phyloP scores from a whole-genome alignment of 169 alveolate species.

The Plasmodium vivax region DNA sequence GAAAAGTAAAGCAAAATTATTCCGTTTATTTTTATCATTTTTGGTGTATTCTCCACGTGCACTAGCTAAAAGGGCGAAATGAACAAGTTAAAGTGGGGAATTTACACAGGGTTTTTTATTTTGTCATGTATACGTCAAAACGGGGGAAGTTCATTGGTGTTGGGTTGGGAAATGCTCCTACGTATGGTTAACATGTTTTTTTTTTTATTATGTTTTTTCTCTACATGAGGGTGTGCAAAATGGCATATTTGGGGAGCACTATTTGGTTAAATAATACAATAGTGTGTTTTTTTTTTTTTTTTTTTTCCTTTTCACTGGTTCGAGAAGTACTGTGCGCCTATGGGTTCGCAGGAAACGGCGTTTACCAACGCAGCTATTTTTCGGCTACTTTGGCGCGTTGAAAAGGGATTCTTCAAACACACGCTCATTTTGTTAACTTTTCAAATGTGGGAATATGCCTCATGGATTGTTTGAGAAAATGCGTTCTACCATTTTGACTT shows the following conservation, averaged over 20 bases:
- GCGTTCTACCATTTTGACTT: background rate
- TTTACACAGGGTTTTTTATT: background rate
- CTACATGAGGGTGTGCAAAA: background rate
- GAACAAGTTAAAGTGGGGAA: background rate
- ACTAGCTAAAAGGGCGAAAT: background rate
- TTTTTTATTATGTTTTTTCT: background rate
- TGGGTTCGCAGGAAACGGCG: background rate
- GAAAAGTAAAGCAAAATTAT: constrained; percentile 23
- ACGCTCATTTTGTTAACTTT: background rate
- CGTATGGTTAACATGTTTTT: background rate
- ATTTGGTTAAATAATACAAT: background rate
- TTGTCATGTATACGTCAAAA: background rate
- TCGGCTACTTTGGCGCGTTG: background rate
- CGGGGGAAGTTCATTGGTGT: background rate
- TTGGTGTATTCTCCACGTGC: background rate
- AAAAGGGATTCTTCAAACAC: background rate
- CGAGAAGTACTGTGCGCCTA: background rate
- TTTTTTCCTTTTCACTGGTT: background rate
- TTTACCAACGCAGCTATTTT: background rate
- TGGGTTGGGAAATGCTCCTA: background rate
- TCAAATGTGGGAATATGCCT: background rate
- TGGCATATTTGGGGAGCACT: background rate
- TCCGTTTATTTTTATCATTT: constrained; percentile 48
- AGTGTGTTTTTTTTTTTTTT: background rate
- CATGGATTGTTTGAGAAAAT: background rate